Base-by-base conservation (phyloP, 2,329 filamentous ascomycete genomes). In the Catunica adiposa region DNA sequence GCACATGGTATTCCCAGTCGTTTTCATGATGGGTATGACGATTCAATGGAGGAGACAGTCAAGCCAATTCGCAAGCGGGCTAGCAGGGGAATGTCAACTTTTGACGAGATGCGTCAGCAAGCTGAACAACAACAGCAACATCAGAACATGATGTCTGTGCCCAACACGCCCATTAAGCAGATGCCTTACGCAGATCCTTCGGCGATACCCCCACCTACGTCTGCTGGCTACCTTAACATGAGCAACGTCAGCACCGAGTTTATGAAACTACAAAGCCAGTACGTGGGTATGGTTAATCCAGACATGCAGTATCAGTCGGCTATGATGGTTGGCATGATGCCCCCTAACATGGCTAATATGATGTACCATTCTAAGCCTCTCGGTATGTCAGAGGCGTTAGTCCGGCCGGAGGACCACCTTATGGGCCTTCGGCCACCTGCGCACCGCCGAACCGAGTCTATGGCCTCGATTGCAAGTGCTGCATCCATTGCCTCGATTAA, bases 21-120 rank as follows among this genome's bases (percentile, higher is more conserved):
- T 55, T 83, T 83, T 63, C 66, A 73, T 2, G 78, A 82, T 25
- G 73, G 72, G 48, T 81, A 80, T 60, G 80, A 83, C 62, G 78
- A 79, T 65, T 81, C 78, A 14, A 79, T 81, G 75, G 79, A 82
- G 63, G 78, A 81, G 66, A 82, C 79, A 0, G 72, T 83, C 62
- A 82, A 81, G 67, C 79, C 79, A 3, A 54, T 56, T 26, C 70
- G 71, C 34, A 68, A 64, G 55, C 63, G 65, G 31, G 73, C 71
- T 59, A 69, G 65, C 57, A 70, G 72, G 40, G 66, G 71, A 37
- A 72, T 73, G 59, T 74, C 70, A 31, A 70, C 78, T 56, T 82
- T 83, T 61, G 74, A 79, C 50, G 76, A 79, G 54, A 74, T 81
- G 71, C 71, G 75, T 60, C 72, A 74, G 61, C 74, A 77, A 57